These are phyloP conservation scores for Coniferiporia weirii DNA, from an alignment of 1,284 basidiomycete species.

Conservation along the genomic window DNA sequence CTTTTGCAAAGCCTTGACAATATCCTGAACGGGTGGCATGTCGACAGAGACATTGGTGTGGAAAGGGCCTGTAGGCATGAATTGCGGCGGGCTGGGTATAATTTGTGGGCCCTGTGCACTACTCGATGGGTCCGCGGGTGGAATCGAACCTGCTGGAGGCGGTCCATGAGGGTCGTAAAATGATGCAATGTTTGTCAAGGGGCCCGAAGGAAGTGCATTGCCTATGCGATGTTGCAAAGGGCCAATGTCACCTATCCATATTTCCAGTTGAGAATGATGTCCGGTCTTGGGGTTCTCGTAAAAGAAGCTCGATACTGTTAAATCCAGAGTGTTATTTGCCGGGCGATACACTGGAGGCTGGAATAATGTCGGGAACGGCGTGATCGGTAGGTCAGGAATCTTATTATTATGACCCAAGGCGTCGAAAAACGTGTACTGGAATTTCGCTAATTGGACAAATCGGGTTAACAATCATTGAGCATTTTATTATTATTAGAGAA, in stretches of 20 bases:
- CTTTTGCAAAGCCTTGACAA: conserved; percentile 70
- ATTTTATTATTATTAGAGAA: neutral
- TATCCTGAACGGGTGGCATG: conserved; percentile 63
- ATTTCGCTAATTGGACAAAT: conserved; percentile 56
- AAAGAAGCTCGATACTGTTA: conserved; percentile 83
- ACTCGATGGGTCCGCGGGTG: neutral
- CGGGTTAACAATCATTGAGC: conserved; percentile 21
- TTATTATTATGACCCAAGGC: conserved; percentile 73
- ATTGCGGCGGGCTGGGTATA: conserved; percentile 37
- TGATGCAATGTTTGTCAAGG: conserved; percentile 53
- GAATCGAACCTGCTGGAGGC: conserved; percentile 14
- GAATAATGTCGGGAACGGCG: conserved; percentile 85
- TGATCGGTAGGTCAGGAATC: conserved; percentile 75
- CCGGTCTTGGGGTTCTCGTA: conserved; percentile 65
- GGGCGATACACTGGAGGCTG: conserved; percentile 74
- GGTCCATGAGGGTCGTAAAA: conserved; percentile 29
- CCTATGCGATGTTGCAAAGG: conserved; percentile 71
- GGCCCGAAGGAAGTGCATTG: conserved; percentile 60
- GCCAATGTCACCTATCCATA: conserved; percentile 87
- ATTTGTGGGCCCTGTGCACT: conserved; percentile 22
- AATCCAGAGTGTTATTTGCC: conserved; percentile 66
- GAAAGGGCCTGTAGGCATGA: conserved; percentile 44
- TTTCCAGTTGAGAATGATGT: conserved; percentile 66
- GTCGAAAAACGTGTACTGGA: conserved; percentile 93
- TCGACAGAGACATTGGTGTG: conserved; percentile 78